A percentile compares a stretch with the other conserved stretches of the same genome.
Conservation (phyloP, 805 yeast genomes). For the Kuraishia ogatae region DNA sequence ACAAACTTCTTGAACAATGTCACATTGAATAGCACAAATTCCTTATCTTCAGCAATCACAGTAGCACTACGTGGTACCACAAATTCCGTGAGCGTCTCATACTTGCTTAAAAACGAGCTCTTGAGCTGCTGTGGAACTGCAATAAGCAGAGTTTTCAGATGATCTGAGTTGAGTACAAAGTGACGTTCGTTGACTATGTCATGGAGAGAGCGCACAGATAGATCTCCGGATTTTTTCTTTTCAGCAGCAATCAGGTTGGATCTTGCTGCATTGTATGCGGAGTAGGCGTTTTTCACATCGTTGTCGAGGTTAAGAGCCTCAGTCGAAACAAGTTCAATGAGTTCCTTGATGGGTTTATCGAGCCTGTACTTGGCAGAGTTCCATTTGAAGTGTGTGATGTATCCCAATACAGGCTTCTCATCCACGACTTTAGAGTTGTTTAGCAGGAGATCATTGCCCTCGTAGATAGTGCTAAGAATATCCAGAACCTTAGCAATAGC, state of each 20-base stretch:
- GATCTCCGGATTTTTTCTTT: slow-evolving; percentile 88
- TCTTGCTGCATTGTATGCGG: slow-evolving; percentile 73
- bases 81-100: slow-evolving; percentile 71
- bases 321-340: slow-evolving; percentile 58
- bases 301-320: slow-evolving; percentile 80
- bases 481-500: slow-evolving; percentile 74
- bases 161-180: slow-evolving; percentile 79
- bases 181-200: slow-evolving; percentile 78
- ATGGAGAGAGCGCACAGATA: slow-evolving; percentile 84
- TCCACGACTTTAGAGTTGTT: slow-evolving; percentile 27
- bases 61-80: slow-evolving; percentile 90
- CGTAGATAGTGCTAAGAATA: slow-evolving; percentile 44
- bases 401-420: slow-evolving; percentile 45
- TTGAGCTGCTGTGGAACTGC: slow-evolving; percentile 73
- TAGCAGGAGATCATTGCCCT: slow-evolving; percentile 14
- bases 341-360: slow-evolving; percentile 73
- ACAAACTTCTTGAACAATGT: slow-evolving; percentile 79
- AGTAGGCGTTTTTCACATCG: slow-evolving; percentile 73
- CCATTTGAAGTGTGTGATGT: slow-evolving; percentile 76
- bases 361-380: slow-evolving; percentile 77
- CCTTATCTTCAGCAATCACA: slow-evolving; percentile 62
- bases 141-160: slow-evolving; percentile 74
- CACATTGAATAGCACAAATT: slow-evolving; percentile 64
- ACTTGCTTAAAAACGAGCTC: slow-evolving; percentile 52
- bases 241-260: slow-evolving; percentile 81